phyloP scores from a whole-genome alignment of 2,329 filamentous ascomycete species.

The Grosmannia penicillata region DNA sequence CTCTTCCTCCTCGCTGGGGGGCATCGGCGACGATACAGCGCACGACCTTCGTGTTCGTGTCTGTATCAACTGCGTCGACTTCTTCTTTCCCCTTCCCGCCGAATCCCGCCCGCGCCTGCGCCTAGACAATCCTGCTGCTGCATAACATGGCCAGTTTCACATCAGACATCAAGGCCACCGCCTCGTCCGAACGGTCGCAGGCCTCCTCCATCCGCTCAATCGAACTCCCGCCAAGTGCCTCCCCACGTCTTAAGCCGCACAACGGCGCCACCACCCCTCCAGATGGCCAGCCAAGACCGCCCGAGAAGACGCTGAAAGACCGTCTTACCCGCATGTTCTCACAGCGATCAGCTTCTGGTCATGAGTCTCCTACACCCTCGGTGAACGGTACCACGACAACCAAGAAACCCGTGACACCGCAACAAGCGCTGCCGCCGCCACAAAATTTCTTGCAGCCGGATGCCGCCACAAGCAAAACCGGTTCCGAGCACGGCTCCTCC shows the following conservation, averaged over 20 bases:
- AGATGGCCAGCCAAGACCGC: slow-evolving; percentile 16
- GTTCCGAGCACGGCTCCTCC: neutral
- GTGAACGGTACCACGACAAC: slow-evolving; percentile 8
- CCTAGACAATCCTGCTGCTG: neutral
- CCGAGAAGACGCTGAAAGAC: slow-evolving; percentile 47
- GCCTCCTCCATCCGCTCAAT: slow-evolving; percentile 34
- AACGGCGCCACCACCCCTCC: slow-evolving; percentile 19
- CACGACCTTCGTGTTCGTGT: slow-evolving; percentile 1
- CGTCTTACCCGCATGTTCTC: slow-evolving; percentile 51
- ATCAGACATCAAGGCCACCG: slow-evolving; percentile 18
- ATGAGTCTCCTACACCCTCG: slow-evolving; percentile 9
- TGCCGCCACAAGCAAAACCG: neutral
- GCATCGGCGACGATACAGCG: slow-evolving; percentile 2
- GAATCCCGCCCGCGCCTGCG: neutral
- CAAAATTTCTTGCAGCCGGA: slow-evolving; percentile 14
- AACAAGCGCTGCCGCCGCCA: slow-evolving; percentile 13
- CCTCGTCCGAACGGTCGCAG: slow-evolving; percentile 31
- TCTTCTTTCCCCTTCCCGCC: neutral
- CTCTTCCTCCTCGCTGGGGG: neutral
- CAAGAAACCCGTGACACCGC: neutral
- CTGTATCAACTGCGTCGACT: slow-evolving; percentile 2
- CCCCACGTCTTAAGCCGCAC: slow-evolving; percentile 24
- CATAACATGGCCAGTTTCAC: slow-evolving; percentile 16
- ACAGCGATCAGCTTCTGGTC: slow-evolving; percentile 18
- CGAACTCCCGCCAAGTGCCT: slow-evolving; percentile 22